Conservation (phyloP, 2,329 filamentous ascomycete genomes). For the Talaromyces sp. region DNA sequence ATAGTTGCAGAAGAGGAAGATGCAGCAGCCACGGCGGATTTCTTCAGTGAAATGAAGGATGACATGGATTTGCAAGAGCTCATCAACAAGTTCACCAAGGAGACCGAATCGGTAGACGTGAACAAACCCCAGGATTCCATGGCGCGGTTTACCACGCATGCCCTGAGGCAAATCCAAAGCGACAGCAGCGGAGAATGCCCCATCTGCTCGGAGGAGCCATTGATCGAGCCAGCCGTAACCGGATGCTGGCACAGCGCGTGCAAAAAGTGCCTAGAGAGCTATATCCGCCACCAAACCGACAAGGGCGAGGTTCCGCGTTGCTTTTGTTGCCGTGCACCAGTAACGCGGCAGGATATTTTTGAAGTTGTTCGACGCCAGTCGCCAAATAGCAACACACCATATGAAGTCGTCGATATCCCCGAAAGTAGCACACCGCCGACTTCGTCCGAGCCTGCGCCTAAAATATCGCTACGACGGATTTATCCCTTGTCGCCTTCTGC, state of each 20-base stretch:
- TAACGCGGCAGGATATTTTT: slow-evolving; percentile 82
- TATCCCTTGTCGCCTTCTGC: slow-evolving; percentile 58
- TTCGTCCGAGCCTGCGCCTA: slow-evolving; percentile 35
- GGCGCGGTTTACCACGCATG: slow-evolving; percentile 78
- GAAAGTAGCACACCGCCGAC: slow-evolving; percentile 31
- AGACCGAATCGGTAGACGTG: slow-evolving; percentile 54
- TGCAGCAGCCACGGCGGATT: slow-evolving; percentile 71
- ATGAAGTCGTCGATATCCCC: slow-evolving; percentile 39
- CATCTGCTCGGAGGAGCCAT: slow-evolving; percentile 90
- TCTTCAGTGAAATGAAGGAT: slow-evolving; percentile 76
- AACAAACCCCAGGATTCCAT: slow-evolving; percentile 50
- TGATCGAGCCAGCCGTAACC: slow-evolving; percentile 90
- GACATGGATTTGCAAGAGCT: slow-evolving; percentile 92
- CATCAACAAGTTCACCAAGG: slow-evolving; percentile 75
- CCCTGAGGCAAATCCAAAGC: slow-evolving; percentile 83
- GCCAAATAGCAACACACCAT: slow-evolving; percentile 36
- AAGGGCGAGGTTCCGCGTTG: slow-evolving; percentile 73
- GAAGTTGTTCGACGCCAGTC: slow-evolving; percentile 75
- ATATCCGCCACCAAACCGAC: slow-evolving; percentile 79
- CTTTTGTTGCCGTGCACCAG: slow-evolving; percentile 81
- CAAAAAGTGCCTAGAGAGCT: slow-evolving; percentile 85
- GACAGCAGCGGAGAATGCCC: slow-evolving; percentile 88
- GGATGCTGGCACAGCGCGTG: slow-evolving; percentile 98
- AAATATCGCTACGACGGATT: slow-evolving; percentile 58
- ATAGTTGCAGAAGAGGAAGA: slow-evolving; percentile 85